Evolutionary conservation across 257 asterid genomes (phyloP).

Genomic region (Sherardia arvensis): DNA sequence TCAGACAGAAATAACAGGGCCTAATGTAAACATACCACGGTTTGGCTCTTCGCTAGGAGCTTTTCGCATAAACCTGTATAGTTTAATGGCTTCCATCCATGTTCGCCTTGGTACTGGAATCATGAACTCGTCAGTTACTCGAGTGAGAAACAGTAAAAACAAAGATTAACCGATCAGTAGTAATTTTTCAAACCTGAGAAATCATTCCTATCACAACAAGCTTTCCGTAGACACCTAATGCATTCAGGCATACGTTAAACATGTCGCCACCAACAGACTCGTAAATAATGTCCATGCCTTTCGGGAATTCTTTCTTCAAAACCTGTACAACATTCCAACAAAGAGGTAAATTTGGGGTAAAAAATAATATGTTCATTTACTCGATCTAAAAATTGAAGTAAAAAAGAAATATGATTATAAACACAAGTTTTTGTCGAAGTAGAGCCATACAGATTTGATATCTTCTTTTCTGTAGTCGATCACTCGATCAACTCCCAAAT

Average conservation of each 20-base stretch:
- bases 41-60: conserved; percentile 86
- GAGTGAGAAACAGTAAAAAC: neutral
- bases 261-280: conserved; percentile 97
- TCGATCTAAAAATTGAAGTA: neutral
- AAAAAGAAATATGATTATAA: neutral
- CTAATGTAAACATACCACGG: conserved; percentile 53
- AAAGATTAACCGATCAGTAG: neutral
- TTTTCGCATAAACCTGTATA: conserved; percentile 85
- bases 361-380: neutral
- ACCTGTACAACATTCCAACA: conserved; percentile 30
- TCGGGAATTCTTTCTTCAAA: conserved; percentile 78
- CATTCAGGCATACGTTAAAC: conserved; percentile 81
- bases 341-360: neutral
- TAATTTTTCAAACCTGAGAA: conserved; percentile 57
- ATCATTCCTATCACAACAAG: conserved; percentile 93
- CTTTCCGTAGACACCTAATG: conserved; percentile 74
- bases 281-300: conserved; percentile 73
- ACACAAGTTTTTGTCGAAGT: neutral
- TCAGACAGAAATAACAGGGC: neutral
- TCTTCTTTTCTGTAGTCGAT: conserved; percentile 76
- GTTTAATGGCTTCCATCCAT: conserved; percentile 76
- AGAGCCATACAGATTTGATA: conserved; percentile 57
- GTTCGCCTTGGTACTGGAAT: conserved; percentile 90
- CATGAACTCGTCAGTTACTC: conserved; percentile 11
- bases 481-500: conserved; percentile 86